Conservation (phyloP, 2,329 filamentous ascomycete species). For the Botrytis medusae region DNA sequence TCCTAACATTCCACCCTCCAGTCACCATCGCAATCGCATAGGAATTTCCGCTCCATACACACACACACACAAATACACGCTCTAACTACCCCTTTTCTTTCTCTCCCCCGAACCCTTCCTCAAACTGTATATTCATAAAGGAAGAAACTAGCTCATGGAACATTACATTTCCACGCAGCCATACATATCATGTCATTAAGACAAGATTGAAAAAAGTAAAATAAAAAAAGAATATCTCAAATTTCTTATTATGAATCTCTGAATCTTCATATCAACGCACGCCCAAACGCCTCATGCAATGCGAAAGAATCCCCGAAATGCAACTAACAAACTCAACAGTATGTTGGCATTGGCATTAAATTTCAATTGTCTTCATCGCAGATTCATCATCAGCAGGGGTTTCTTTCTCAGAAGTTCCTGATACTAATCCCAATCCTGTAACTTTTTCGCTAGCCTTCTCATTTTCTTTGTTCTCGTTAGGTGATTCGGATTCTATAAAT, state of each 20-base stretch:
- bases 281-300: slow-evolving; percentile 21
- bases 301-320: slow-evolving; percentile 15
- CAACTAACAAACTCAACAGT: slow-evolving; percentile 13
- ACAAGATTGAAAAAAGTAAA: not conserved
- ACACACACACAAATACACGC: not conserved
- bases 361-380: slow-evolving; percentile 42
- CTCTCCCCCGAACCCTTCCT: not conserved
- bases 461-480: slow-evolving; percentile 38
- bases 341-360: slow-evolving; percentile 30
- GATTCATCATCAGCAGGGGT: slow-evolving; percentile 39
- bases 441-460: slow-evolving; percentile 27
- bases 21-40: not conserved
- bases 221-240: slow-evolving; percentile 1
- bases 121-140: slow-evolving; percentile 12
- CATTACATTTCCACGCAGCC: not conserved
- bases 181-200: slow-evolving; percentile 9
- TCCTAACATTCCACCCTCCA: not conserved
- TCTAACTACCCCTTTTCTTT: not conserved
- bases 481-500: slow-evolving; percentile 33
- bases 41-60: not conserved
- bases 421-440: slow-evolving; percentile 28
- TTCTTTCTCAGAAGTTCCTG: slow-evolving; percentile 34
- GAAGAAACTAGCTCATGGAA: not conserved
- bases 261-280: slow-evolving; percentile 7
- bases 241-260: slow-evolving; percentile 17